Conservation (phyloP, 176 grass and related monocot species). For the Tillandsia fasciculata region DNA sequence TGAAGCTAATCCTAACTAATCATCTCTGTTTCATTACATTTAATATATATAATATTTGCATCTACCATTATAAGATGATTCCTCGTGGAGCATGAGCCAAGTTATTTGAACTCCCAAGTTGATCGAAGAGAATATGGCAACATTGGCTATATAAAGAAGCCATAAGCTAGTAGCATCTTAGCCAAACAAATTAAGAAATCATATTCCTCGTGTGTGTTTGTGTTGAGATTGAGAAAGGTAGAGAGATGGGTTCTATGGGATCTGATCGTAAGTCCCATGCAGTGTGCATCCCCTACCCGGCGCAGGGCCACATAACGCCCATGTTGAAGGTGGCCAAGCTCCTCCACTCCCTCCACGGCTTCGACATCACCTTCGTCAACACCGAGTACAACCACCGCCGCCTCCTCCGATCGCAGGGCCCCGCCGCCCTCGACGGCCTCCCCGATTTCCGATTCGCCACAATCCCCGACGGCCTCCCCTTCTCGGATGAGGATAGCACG, state of each 20-base stretch:
- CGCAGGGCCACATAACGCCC: constrained; percentile 6
- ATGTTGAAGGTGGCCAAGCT: constrained; percentile 15
- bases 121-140: no score
- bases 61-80: no score
- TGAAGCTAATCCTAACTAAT: no score
- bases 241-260: neutral
- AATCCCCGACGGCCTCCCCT: constrained; percentile 12
- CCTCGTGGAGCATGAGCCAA: no score
- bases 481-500: neutral
- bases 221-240: neutral
- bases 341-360: constrained; percentile 8
- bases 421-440: constrained; percentile 2
- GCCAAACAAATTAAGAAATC: no score
- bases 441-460: constrained; percentile 12
- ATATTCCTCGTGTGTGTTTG: no score
- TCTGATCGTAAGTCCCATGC: neutral
- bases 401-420: constrained; percentile 5
- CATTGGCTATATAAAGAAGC: no score
- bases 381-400: constrained; percentile 13
- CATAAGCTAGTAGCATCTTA: no score
- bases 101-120: no score
- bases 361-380: constrained; percentile 19
- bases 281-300: constrained; percentile 10
- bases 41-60: no score
- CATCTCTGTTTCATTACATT: no score